Base-by-base conservation (phyloP, 2,329 filamentous ascomycete genomes). In the Calonectria pseudoreteaudii region DNA sequence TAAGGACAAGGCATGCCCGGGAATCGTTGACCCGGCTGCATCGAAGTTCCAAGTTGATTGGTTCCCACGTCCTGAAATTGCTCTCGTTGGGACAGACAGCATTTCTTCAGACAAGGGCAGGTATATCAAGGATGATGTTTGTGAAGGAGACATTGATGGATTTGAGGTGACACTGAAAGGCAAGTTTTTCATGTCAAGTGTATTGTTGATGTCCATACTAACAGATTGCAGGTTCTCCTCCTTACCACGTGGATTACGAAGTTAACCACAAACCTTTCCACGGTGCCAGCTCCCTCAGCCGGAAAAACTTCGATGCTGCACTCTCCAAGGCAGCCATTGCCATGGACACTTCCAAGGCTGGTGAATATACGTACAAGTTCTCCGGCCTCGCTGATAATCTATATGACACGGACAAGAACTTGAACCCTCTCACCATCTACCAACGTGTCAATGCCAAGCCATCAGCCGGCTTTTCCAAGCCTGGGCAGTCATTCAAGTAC, bases 401-500 rank as follows among this genome's bases (percentile, higher is more conserved):
- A 71, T 99, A 99, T 85, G 92, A 94, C 79, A 91, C 93, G 81
- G 92, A 94, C 80, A 88, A 90, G 74, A 91, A 91, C 77, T 93
- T 93, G 80, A 87, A 88, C 26, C 91, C 93, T 7, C 83, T 98
- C 41, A 87, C 91, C 16, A 87, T 99, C 38, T 91, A 94, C 78
- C 97, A 99, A 84, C 93, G 90, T 30, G 95, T 99, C 65, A 94
- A 98, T 80, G 90, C 95, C 18, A 94, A 94, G 72, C 97, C 97
- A 1, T 91, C 93, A 3, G 97, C 96, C 5, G 89, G 90, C 7
- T 99, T 99, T 82, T 89, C 90, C 72, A 94, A 94, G 77, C 95
- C 96, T 4, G 96, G 96, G 20, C 97, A 97, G 84, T 96, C 95
- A 0, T 98, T 98, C 88, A 98, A 97, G 83, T 98, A 96, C 85